Percentiles rank a stretch among this genome's conserved stretches.
phyloP scores from a whole-genome alignment of 805 yeast genomes.

The Yueomyces sinensis region DNA sequence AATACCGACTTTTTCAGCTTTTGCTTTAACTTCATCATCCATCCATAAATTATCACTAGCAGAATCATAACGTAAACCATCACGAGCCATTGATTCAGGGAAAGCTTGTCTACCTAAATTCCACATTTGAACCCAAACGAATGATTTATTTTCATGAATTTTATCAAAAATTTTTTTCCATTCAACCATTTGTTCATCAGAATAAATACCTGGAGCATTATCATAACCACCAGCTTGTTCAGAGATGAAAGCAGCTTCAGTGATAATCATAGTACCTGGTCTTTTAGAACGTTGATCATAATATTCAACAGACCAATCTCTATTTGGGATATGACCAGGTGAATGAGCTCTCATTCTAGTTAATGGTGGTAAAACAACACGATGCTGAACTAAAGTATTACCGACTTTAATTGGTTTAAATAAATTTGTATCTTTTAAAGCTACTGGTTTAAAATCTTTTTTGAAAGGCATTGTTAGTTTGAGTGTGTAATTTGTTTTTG shows the following conservation, averaged over 20 bases:
- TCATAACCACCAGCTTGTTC: constrained; percentile 28
- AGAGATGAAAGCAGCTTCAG: constrained; percentile 44
- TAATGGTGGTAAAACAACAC: constrained; percentile 30
- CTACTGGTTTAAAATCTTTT: constrained; percentile 10
- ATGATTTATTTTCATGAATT: constrained; percentile 38
- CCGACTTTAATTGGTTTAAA: constrained; percentile 34
- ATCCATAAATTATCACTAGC: constrained; percentile 27
- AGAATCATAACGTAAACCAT: constrained; percentile 26
- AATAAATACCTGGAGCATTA: constrained; percentile 36
- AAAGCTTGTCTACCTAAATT: constrained; percentile 29
- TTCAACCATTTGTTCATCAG: constrained; percentile 30
- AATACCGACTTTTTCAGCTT: constrained; percentile 23
- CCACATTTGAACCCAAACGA: constrained; percentile 39
- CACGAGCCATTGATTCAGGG: constrained; percentile 25
- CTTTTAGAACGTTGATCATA: constrained; percentile 39
- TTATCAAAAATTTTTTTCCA: constrained; percentile 37
- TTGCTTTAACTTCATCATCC: constrained; percentile 22
- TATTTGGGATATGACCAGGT: constrained; percentile 27
- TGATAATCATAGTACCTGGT: constrained; percentile 39
- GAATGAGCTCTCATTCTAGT: constrained; percentile 28
- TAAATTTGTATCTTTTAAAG: constrained; percentile 21
- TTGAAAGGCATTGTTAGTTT: constrained; percentile 13
- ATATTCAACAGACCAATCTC: constrained; percentile 32
- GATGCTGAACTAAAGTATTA: constrained; percentile 20
- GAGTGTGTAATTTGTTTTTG: too few species aligned